Evolutionary conservation across 2,329 filamentous ascomycete genomes (phyloP).

Genomic region (Penicillium corylophilum): DNA sequence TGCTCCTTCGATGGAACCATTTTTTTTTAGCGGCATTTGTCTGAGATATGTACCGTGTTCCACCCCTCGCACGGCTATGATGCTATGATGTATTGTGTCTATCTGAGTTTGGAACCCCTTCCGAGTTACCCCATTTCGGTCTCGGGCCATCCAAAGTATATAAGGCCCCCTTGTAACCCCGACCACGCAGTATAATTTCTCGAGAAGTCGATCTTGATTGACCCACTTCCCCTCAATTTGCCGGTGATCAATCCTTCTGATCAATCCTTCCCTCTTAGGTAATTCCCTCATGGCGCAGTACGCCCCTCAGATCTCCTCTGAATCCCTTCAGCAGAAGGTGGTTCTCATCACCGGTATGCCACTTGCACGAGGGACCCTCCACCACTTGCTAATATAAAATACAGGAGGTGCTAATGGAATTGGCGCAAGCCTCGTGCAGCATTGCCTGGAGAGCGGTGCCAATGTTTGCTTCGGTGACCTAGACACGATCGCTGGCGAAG

Average conservation of each 20-base stretch:
- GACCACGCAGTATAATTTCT: not conserved
- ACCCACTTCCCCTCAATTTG: not conserved
- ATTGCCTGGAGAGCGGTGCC: constrained; percentile 41
- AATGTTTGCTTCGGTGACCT: constrained; percentile 49
- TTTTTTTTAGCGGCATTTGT: not conserved
- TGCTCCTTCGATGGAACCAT: constrained; percentile 1
- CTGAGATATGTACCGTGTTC: not conserved
- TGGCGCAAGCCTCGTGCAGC: constrained; percentile 42
- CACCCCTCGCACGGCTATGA: constrained; percentile 2
- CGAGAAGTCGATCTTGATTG: too few species aligned
- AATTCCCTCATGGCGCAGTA: constrained; percentile 20
- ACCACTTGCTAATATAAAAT: not conserved
- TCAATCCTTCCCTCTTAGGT: not conserved
- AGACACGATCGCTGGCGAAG: constrained; percentile 33
- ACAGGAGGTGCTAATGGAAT: constrained; percentile 49
- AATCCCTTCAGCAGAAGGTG: constrained; percentile 20
- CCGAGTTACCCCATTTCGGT: not conserved
- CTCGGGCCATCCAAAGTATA: constrained; percentile 3
- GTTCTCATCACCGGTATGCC: constrained; percentile 22
- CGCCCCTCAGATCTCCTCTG: constrained; percentile 15
- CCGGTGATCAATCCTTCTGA: constrained; percentile 1
- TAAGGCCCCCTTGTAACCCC: constrained; percentile 1
- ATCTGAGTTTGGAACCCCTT: not conserved
- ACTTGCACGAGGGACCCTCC: not conserved
- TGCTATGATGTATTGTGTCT: constrained; percentile 4